phyloP scores from a whole-genome alignment of 2,329 filamentous ascomycete species.

The Fusarium equiseti region DNA sequence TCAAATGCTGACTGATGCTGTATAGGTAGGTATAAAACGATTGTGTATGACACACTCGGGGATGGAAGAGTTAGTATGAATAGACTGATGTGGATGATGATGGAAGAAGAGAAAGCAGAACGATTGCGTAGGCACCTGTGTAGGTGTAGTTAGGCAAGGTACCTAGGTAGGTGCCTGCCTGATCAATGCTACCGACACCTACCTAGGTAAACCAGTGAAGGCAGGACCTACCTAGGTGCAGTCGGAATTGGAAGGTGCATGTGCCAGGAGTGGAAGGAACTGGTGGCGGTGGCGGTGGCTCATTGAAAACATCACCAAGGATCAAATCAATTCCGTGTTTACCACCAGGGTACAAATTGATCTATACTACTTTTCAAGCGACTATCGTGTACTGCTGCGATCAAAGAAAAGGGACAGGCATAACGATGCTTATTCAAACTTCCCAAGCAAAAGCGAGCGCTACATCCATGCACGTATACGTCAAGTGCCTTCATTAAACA shows the following conservation, averaged over 20 bases:
- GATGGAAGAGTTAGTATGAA: not conserved
- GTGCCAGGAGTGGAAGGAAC: not conserved
- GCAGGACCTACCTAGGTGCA: not conserved
- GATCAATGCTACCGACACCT: too few species aligned
- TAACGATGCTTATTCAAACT: slow-evolving; percentile 10
- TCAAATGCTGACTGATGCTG: slow-evolving; percentile 65
- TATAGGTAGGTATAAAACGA: slow-evolving; percentile 5
- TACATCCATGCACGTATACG: slow-evolving; percentile 17
- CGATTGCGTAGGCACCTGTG: not conserved
- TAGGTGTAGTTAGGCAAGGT: not conserved
- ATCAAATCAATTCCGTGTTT: not conserved
- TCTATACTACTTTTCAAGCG: not conserved
- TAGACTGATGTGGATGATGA: not conserved
- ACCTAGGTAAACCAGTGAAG: not conserved
- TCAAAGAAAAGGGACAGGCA: not conserved
- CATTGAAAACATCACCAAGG: not conserved
- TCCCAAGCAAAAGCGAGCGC: slow-evolving; percentile 18
- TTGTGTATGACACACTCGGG: not conserved
- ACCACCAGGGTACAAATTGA: not conserved
- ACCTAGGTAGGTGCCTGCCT: not conserved
- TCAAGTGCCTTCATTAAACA: slow-evolving; percentile 34
- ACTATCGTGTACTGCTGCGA: slow-evolving; percentile 3
- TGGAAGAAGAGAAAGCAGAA: not conserved
- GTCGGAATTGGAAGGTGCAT: not conserved
- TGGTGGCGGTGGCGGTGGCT: not conserved